A percentile compares a stretch with the other conserved stretches of the same genome.
Evolutionary conservation across 2,329 filamentous ascomycete species (phyloP).

Genomic region (Fusarium phyllophilum): DNA sequence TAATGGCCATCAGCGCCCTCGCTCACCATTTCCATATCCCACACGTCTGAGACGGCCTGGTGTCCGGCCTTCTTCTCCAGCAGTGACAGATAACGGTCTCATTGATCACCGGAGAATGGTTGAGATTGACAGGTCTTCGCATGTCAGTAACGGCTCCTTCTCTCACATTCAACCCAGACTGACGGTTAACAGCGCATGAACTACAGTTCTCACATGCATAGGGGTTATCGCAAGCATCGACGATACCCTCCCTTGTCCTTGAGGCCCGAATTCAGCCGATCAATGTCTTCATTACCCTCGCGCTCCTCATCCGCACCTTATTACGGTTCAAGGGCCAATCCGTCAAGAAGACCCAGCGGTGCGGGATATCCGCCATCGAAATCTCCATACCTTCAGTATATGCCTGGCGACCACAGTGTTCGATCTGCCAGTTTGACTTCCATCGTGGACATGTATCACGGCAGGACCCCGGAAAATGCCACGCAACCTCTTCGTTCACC

Average conservation of each 20-base stretch:
- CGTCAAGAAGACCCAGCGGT: slow-evolving; percentile 52
- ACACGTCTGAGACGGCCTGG: slow-evolving; percentile 66
- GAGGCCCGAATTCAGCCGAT: slow-evolving; percentile 54
- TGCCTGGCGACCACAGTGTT: slow-evolving; percentile 51
- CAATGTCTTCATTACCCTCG: slow-evolving; percentile 53
- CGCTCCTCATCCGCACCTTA: slow-evolving; percentile 43
- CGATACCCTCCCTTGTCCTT: slow-evolving; percentile 53
- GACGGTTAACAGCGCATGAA: slow-evolving; percentile 54
- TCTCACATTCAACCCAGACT: background rate
- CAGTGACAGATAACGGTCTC: slow-evolving; percentile 58
- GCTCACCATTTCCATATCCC: slow-evolving; percentile 69
- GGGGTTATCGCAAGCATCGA: slow-evolving; percentile 49
- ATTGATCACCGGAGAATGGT: slow-evolving; percentile 63
- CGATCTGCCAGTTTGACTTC: slow-evolving; percentile 62
- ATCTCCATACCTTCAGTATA: slow-evolving; percentile 45
- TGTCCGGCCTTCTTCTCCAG: slow-evolving; percentile 60
- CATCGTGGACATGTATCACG: slow-evolving; percentile 60
- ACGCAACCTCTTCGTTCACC: slow-evolving; percentile 44
- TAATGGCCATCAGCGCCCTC: slow-evolving; percentile 59
- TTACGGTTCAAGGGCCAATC: slow-evolving; percentile 32
- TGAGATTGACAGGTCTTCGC: slow-evolving; percentile 59
- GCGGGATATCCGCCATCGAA: slow-evolving; percentile 43
- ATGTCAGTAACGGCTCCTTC: slow-evolving; percentile 49
- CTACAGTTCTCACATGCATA: slow-evolving; percentile 55
- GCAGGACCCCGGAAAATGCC: slow-evolving; percentile 40